A percentile compares a stretch with the other conserved stretches of the same genome.
phyloP scores from a whole-genome alignment of 2,329 filamentous ascomycete species.

The Fusarium haematococcum region DNA sequence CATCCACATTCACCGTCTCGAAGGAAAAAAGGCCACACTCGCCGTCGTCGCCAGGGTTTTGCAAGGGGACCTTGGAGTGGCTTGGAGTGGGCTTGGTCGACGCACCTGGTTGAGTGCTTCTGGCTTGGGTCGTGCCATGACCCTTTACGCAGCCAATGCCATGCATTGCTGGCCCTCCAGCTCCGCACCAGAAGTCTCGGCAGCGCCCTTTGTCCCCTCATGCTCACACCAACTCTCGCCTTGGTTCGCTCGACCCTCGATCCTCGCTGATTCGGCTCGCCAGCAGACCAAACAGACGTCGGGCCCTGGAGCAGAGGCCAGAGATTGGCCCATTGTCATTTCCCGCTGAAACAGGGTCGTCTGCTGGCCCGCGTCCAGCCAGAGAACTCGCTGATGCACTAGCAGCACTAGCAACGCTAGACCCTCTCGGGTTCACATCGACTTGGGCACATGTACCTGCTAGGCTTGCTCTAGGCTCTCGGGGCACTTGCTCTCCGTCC shows the following conservation, averaged over 20 bases:
- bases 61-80: conserved; percentile 19
- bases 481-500: conserved; percentile 22
- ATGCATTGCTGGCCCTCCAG: conserved; percentile 15
- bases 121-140: conserved; percentile 40
- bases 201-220: conserved; percentile 21
- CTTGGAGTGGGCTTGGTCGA: conserved; percentile 24
- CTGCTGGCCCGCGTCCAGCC: conserved; percentile 37
- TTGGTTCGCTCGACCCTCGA: conserved; percentile 15
- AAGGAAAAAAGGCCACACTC: background rate
- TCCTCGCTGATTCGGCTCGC: conserved; percentile 10
- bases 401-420: conserved; percentile 8
- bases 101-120: conserved; percentile 7
- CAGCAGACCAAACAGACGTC: conserved; percentile 24
- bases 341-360: conserved; percentile 46
- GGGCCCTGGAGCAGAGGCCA: conserved; percentile 25
- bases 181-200: conserved; percentile 39
- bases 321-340: conserved; percentile 46
- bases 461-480: conserved; percentile 19
- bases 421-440: background rate
- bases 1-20: conserved; percentile 27
- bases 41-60: background rate
- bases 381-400: conserved; percentile 23
- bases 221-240: conserved; percentile 1
- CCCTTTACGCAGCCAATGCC: conserved; percentile 29
- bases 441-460: conserved; percentile 18